phyloP scores from a whole-genome alignment of 2,329 filamentous ascomycete species.

The Laburnicola sp. region DNA sequence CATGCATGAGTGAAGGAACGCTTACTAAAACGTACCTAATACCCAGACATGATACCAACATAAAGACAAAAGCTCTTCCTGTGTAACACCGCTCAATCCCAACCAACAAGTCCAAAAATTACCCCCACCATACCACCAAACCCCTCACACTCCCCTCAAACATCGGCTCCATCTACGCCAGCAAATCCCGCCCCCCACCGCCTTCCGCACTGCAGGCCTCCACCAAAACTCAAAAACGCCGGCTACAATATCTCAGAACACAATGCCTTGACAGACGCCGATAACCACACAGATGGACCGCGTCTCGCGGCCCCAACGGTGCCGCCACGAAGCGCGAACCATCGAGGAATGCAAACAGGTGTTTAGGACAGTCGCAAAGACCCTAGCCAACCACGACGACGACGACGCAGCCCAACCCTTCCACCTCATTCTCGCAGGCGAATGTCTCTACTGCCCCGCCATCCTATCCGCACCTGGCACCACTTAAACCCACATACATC shows the following conservation, averaged over 20 bases:
- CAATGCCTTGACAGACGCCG: constrained; percentile 2
- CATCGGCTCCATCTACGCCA: constrained; percentile 20
- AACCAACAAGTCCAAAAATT: neutral
- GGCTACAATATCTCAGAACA: constrained; percentile 6
- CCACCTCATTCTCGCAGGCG: constrained; percentile 20
- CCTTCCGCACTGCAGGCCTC: constrained; percentile 12
- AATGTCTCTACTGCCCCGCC: constrained; percentile 23
- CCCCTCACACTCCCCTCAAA: constrained; percentile 15
- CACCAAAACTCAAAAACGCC: constrained; percentile 4
- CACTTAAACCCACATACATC: constrained; percentile 4
- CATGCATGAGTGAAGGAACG: neutral
- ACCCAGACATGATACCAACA: neutral
- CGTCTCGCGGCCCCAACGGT: constrained; percentile 12
- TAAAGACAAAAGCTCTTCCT: neutral
- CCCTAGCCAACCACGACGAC: neutral
- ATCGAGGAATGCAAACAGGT: constrained; percentile 13
- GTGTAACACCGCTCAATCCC: too few species aligned
- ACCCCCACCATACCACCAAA: neutral
- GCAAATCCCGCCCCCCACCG: constrained; percentile 18
- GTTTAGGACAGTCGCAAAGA: neutral
- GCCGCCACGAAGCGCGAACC: constrained; percentile 20
- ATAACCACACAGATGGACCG: neutral
- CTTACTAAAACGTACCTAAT: neutral
- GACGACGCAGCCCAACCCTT: constrained; percentile 2
- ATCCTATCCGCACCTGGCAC: constrained; percentile 15